These are phyloP conservation scores for Lolium multiflorum DNA, from an alignment of 176 grass and related monocot genomes.

Conservation along the genomic window DNA sequence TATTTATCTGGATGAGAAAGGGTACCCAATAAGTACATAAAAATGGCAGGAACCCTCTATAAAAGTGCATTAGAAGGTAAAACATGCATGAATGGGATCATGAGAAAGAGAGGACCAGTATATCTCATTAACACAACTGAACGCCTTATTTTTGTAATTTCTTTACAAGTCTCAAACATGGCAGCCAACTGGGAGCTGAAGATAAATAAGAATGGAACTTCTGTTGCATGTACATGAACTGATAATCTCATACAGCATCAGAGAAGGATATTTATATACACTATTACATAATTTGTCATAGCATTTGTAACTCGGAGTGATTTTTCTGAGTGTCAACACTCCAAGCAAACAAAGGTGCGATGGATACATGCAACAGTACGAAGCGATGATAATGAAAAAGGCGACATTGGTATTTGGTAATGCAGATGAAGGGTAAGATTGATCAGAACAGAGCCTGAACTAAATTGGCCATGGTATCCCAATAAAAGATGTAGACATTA, in stretches of 20 bases:
- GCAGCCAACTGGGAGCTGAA: constrained; percentile 15
- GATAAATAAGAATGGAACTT: constrained; percentile 32
- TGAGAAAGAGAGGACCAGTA: constrained; percentile 9
- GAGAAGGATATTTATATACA: constrained; percentile 24
- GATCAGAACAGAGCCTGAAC: constrained; percentile 3
- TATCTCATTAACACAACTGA: constrained; percentile 6
- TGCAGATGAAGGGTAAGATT: constrained; percentile 23
- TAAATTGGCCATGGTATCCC: constrained; percentile 19
- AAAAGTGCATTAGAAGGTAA: constrained; percentile 25
- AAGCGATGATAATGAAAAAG: constrained; percentile 26
- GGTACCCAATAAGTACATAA: constrained; percentile 6
- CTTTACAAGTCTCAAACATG: constrained; percentile 19
- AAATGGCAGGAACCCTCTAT: constrained; percentile 28
- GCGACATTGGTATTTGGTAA: constrained; percentile 18
- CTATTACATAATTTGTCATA: constrained; percentile 17
- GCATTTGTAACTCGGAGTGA: constrained; percentile 8
- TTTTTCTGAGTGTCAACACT: constrained; percentile 20
- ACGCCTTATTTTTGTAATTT: constrained; percentile 7
- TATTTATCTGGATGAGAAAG: constrained; percentile 9
- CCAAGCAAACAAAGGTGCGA: constrained; percentile 4
- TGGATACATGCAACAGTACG: constrained; percentile 15
- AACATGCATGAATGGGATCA: neutral
- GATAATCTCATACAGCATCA: neutral
- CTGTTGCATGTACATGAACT: constrained; percentile 14
- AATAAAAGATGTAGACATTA: constrained; percentile 21